These are phyloP conservation scores for Stemphylium vesicarium DNA, from an alignment of 2,329 filamentous ascomycete genomes.

Conservation along the genomic window DNA sequence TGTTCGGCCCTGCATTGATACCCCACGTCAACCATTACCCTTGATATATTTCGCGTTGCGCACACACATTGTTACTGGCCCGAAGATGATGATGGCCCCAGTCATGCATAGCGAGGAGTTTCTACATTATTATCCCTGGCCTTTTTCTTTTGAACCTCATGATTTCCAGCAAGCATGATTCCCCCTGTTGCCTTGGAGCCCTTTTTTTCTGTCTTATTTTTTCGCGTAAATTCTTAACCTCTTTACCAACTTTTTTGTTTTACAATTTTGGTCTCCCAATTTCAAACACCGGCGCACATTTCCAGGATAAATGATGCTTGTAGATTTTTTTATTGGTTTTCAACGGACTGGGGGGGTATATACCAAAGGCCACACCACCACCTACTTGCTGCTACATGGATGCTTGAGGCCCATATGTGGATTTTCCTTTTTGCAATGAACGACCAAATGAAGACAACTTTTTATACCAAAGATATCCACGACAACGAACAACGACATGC, in stretches of 20 bases:
- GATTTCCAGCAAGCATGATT: conserved; percentile 14
- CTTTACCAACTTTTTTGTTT: background rate
- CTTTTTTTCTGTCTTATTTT: background rate
- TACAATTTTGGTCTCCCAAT: background rate
- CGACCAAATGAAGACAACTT: background rate
- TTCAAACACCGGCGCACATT: conserved; percentile 2
- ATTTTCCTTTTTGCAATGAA: background rate
- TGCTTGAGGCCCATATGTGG: background rate
- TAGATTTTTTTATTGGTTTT: background rate
- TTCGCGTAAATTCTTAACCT: background rate
- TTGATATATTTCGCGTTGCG: conserved; percentile 10
- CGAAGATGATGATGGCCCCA: conserved; percentile 6
- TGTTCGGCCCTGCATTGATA: conserved; percentile 20
- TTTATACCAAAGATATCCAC: background rate
- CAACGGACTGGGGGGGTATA: background rate
- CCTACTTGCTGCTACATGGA: background rate
- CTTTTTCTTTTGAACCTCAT: background rate
- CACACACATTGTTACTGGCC: conserved; percentile 12
- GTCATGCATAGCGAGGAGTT: conserved; percentile 21
- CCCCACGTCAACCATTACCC: conserved; percentile 7
- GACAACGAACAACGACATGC: background rate
- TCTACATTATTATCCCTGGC: conserved; percentile 2
- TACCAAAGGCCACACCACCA: background rate
- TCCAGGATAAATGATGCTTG: conserved; percentile 11
- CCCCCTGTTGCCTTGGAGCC: conserved; percentile 11